Evolutionary conservation across 2,329 filamentous ascomycete genomes (phyloP).

Genomic region (Penicillium sp.): DNA sequence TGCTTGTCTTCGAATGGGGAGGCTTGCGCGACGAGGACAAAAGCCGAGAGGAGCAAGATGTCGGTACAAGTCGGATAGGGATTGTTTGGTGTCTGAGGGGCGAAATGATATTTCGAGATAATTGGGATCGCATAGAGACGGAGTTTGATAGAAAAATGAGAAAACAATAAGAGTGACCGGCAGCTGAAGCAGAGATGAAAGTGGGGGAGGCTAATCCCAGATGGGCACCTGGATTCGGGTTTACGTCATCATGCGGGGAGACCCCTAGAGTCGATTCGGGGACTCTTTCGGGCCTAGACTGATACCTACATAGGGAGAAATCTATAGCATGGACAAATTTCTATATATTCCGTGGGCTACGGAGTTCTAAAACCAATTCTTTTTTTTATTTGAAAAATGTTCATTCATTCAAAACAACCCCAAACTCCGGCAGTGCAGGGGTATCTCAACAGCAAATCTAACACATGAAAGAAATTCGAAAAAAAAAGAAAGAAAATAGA

Average conservation of each 20-base stretch:
- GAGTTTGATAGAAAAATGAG: not conserved
- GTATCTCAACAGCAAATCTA: constrained; percentile 4
- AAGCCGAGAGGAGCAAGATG: constrained; percentile 25
- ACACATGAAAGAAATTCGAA: not conserved
- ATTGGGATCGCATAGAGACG: constrained; percentile 31
- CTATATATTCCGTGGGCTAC: not conserved
- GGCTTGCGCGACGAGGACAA: constrained; percentile 17
- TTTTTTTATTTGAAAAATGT: not conserved
- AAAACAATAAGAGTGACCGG: not conserved
- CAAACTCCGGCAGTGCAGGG: constrained; percentile 13
- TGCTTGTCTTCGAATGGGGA: constrained; percentile 31
- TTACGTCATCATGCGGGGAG: constrained; percentile 37
- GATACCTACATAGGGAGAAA: too few relatives aligned
- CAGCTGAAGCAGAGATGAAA: not conserved
- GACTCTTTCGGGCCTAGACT: not conserved
- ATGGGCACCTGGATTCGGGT: constrained; percentile 3
- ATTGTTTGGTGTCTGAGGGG: constrained; percentile 22
- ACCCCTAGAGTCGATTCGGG: not conserved
- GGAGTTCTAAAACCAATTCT: not conserved
- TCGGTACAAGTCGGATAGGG: constrained; percentile 20
- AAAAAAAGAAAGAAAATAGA: not conserved
- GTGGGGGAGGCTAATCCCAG: constrained; percentile 8
- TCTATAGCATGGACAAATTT: not conserved
- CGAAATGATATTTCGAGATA: constrained; percentile 22
- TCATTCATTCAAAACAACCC: not conserved